phyloP scores from a whole-genome alignment of 768 basidiomycete species.

The Suillus weaverae region DNA sequence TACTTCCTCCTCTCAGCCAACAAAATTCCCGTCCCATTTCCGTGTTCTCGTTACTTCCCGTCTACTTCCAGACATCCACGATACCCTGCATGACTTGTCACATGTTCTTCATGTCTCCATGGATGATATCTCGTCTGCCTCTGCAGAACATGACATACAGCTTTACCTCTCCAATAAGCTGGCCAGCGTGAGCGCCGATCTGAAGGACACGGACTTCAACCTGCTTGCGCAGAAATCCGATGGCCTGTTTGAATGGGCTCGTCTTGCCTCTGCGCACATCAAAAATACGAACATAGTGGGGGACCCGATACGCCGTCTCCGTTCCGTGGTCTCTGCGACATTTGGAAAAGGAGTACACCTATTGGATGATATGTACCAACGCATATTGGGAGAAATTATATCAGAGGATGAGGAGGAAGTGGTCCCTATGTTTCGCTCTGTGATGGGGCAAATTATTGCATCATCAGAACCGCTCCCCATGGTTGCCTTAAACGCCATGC shows the following conservation, averaged over 20 bases:
- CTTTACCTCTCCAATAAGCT: not conserved
- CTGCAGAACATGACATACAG: slow-evolving; percentile 1
- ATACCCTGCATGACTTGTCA: not conserved
- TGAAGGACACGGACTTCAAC: not conserved
- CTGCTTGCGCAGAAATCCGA: slow-evolving; percentile 13
- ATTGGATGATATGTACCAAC: slow-evolving; percentile 5
- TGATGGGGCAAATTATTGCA: slow-evolving; percentile 9
- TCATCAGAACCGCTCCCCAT: slow-evolving; percentile 6
- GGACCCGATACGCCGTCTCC: not conserved
- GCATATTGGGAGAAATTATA: not conserved
- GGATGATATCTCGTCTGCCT: not conserved
- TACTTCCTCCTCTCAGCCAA: not conserved
- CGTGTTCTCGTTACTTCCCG: slow-evolving; percentile 30
- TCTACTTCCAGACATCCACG: slow-evolving; percentile 26
- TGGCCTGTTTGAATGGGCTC: slow-evolving; percentile 27
- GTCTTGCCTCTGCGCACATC: slow-evolving; percentile 3
- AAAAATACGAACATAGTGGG: not conserved
- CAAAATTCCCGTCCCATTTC: not conserved
- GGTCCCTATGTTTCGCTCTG: slow-evolving; percentile 5
- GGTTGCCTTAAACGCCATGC: slow-evolving; percentile 6
- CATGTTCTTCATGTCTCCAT: slow-evolving; percentile 1
- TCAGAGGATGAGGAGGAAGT: not conserved
- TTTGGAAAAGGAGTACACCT: not conserved
- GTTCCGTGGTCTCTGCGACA: not conserved
- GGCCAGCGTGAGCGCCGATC: not conserved